Percentiles rank a stretch among this genome's conserved stretches.
Conservation (phyloP, 2,329 filamentous ascomycete species). For the Trichoderma breve region DNA sequence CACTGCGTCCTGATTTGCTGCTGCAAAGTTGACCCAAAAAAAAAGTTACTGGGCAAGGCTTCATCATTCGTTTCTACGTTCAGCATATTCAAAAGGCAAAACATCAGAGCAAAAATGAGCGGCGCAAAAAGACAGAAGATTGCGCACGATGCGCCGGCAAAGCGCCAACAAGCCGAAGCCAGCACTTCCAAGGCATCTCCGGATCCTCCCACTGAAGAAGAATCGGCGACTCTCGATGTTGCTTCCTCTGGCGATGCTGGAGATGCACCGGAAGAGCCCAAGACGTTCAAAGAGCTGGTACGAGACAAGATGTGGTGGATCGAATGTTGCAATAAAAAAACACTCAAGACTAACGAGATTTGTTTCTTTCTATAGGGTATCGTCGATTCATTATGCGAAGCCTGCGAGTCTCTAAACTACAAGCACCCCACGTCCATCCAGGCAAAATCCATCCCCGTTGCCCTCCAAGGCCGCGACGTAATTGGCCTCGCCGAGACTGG, state of each 20-base stretch:
- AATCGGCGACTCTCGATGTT: conserved; percentile 36
- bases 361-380: conserved; percentile 58
- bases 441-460: conserved; percentile 75
- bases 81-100: conserved; percentile 22
- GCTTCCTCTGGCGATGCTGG: conserved; percentile 33
- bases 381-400: conserved; percentile 83
- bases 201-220: conserved; percentile 31
- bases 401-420: conserved; percentile 79
- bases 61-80: background rate
- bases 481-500: conserved; percentile 95
- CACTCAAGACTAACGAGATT: conserved; percentile 20
- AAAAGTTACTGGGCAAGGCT: conserved; percentile 10
- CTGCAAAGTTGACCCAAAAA: conserved; percentile 1
- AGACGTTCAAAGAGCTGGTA: conserved; percentile 67
- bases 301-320: conserved; percentile 17
- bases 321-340: background rate
- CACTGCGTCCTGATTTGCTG: conserved; percentile 9
- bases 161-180: conserved; percentile 3
- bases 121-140: conserved; percentile 43
- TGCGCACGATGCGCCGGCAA: conserved; percentile 31
- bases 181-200: conserved; percentile 21
- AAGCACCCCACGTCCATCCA: conserved; percentile 88
- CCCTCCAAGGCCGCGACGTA: conserved; percentile 77
- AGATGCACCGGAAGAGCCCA: conserved; percentile 38
- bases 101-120: conserved; percentile 33